Evolutionary conservation across 495 filamentous ascomycete species (phyloP), one percentile per base, ranked within the genome.

Genomic region (Astrothelium subdiscretum): DNA sequence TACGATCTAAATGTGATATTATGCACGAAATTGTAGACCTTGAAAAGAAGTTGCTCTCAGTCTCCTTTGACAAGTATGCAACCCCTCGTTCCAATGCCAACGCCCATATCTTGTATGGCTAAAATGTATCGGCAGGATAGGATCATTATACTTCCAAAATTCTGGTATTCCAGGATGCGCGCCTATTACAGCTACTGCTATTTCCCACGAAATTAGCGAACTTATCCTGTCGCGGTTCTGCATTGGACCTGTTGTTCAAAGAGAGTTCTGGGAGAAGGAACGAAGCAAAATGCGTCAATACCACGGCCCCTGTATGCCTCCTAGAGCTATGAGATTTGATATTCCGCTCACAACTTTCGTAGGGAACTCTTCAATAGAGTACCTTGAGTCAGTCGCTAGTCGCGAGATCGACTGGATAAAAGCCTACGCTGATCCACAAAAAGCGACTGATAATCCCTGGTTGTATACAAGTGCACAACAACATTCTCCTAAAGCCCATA

Each of bases 201-300:
- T 26, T 6, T 40, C 59, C 6, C 58, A 35, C 32, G 62, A 64
- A 8, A 20, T 61, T 20, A 18, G 18, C 10, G 40, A 61, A 52
- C 20, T 29, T 20, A 24, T 64, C 20, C 22, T 54, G 40, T 54
- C 58, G 31, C 26, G 44, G 18, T 65, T 42, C 40, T 62, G 22
- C 59, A 65, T 65, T 31, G 63, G 63, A 22, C 63, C 63, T 1
- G 48, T 40, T 8, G 38, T 40, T 54, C 59, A 31, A 59, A 62
- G 60, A 48, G 60, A 65, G 26, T 62, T 65, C 51, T 65, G 51
- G 44, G 59, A 58, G 42, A 65, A 65, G 26, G 44, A 62, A 51
- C 43, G 60, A 12, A 58, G 32, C n/a, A 31, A 58, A 3, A 62
- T 65, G 63, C 24, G 13, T 32, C 59, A 42, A 44, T 48, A 62